Evolutionary conservation across 2,329 filamentous ascomycete species (phyloP).

Genomic region (Conoideocrella luteorostrata): DNA sequence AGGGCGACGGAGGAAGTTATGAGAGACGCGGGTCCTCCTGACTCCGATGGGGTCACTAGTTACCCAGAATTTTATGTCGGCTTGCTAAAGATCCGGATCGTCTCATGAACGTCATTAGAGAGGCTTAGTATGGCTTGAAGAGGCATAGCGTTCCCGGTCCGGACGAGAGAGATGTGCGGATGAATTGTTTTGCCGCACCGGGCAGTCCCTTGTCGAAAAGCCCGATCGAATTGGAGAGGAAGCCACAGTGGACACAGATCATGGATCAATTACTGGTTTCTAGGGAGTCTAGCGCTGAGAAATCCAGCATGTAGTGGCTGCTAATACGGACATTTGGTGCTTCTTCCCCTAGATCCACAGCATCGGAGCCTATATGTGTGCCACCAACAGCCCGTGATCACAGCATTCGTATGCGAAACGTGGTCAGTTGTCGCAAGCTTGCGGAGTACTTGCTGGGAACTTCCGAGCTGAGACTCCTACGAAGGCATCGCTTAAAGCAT

Average conservation of each 20-base stretch:
- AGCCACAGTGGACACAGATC: too few species aligned
- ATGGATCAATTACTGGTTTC: too few species aligned
- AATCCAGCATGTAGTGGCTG: too few species aligned
- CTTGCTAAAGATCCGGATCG: slow-evolving; percentile 18
- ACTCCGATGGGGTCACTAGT: slow-evolving; percentile 1
- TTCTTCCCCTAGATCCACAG: too few species aligned
- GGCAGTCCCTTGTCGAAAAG: not conserved
- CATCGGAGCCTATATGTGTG: too few species aligned
- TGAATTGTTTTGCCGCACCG: slow-evolving; percentile 12
- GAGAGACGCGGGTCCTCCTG: not conserved
- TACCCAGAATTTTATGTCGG: slow-evolving; percentile 10
- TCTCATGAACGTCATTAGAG: slow-evolving; percentile 15
- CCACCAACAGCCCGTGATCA: not conserved
- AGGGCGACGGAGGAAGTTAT: not conserved
- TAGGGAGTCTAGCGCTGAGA: too few species aligned
- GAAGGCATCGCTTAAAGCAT: too few species aligned
- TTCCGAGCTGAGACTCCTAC: not conserved
- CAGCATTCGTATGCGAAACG: not conserved
- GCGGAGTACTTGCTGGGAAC: too few species aligned
- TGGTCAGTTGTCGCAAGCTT: slow-evolving; percentile 6
- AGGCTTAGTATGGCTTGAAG: not conserved
- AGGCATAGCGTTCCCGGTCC: not conserved
- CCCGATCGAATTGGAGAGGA: not conserved
- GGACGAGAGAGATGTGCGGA: slow-evolving; percentile 8
- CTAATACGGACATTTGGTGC: too few species aligned